Evolutionary conservation across 306 rosid genomes (phyloP), one percentile per base, ranked within the genome.

Genomic region (Cicer yamashitae): DNA sequence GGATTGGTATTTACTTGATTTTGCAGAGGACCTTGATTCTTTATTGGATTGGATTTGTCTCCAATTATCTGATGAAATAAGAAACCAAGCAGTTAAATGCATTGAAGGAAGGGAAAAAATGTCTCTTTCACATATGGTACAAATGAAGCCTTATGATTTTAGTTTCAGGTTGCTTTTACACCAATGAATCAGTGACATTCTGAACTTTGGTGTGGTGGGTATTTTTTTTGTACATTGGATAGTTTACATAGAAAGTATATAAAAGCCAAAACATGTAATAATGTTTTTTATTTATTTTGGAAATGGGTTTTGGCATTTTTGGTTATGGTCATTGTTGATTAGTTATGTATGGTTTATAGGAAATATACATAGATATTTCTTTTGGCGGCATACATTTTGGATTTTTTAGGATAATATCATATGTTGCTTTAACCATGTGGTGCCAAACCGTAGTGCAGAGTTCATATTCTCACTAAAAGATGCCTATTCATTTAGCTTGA

Each of bases 1-100:
- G 83, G 97, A 94, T 65, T 91, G 99, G 99, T 94, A 94, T 77
- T 83, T 86, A 43, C 92, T 91, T 37, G 99, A 94, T 82, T 94
- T 94, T 75, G 97, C 96, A 18, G 91, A 94, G 87, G 96, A 94
- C 82, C 63, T 90, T 83, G 96, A 89, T 53, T 86, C 97, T 61
- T 68, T 94, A 65, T 85, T 92, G 74, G 96, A 90, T 17, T 94
- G 99, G 99, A 83, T 94, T 25, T 91, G 99, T 65, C 82, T 94
- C 76, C 99, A 94, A 73, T 85, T 94, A 45, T 92, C 96, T 0
- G 76, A 85, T 60, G 88, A 88, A 65, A 56, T 78, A 48, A 88
- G 97, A 64, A 84, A 72, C 39, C 90, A 88, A 78, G 93, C 97
- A 57, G 63, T 90, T 40, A 83, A 88, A 58, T 89, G 92, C 80